Conservation (phyloP, 139 green algal species). For the Coelastrella sp. region DNA sequence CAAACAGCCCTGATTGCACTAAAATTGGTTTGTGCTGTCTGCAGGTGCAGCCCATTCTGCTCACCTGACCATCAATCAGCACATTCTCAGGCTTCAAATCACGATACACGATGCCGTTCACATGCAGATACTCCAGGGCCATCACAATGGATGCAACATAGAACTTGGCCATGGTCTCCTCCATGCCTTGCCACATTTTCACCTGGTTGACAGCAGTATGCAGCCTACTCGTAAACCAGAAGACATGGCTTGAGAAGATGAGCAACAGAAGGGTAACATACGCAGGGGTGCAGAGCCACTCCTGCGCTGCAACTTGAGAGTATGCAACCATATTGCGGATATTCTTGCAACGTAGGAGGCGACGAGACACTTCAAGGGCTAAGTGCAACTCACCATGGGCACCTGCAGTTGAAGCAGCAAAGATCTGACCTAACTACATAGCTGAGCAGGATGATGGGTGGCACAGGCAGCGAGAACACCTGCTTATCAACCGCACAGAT, state of each 20-base stretch:
- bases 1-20: not conserved
- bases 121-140: slow-evolving; percentile 94
- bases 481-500: not conserved
- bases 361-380: too few species aligned
- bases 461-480: too few species aligned
- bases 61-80: slow-evolving; percentile 85
- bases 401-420: not conserved
- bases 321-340: too few species aligned
- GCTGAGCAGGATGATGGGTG: not conserved
- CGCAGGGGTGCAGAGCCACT: not conserved
- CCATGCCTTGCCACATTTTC: slow-evolving; percentile 85
- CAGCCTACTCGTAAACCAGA: not conserved
- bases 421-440: too few species aligned
- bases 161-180: slow-evolving; percentile 84
- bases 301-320: too few species aligned
- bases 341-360: too few species aligned
- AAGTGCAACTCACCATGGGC: not conserved
- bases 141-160: slow-evolving; percentile 91
- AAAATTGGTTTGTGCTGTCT: too few species aligned
- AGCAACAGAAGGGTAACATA: too few species aligned
- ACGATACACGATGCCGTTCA: slow-evolving; percentile 88
- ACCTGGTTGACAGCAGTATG: too few species aligned
- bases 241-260: too few species aligned
- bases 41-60: too few species aligned
- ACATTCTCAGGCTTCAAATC: slow-evolving; percentile 98